Conservation (phyloP, 305 asterid species). For the Fraxinus nigra region DNA sequence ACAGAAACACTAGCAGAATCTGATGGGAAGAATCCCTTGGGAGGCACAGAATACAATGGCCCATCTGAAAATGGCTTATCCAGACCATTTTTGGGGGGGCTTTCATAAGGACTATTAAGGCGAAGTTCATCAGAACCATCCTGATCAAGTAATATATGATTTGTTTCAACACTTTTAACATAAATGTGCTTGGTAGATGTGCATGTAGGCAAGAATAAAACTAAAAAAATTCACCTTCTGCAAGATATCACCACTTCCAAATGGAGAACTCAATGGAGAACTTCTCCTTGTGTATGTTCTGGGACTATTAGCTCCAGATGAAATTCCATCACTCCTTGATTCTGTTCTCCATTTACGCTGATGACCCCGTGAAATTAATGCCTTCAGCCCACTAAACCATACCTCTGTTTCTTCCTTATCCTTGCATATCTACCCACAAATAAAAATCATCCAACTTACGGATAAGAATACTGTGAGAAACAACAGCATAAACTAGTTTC, state of each 20-base stretch:
- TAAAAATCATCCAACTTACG: slow-evolving; percentile 9
- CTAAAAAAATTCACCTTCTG: slow-evolving; percentile 56
- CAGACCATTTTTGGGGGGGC: slow-evolving; percentile 73
- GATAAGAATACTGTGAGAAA: slow-evolving; percentile 21
- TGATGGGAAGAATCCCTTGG: slow-evolving; percentile 67
- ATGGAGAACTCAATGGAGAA: slow-evolving; percentile 84
- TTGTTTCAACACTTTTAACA: slow-evolving; percentile 24
- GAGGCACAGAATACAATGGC: slow-evolving; percentile 55
- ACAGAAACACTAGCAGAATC: slow-evolving; percentile 69
- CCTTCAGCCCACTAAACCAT: slow-evolving; percentile 95
- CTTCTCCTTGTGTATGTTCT: slow-evolving; percentile 77
- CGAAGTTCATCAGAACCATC: slow-evolving; percentile 65
- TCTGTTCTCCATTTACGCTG: slow-evolving; percentile 88
- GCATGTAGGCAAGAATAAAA: slow-evolving; percentile 11
- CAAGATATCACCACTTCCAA: slow-evolving; percentile 62
- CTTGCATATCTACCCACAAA: slow-evolving; percentile 67
- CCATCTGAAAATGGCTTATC: slow-evolving; percentile 70
- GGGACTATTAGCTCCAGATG: slow-evolving; percentile 91
- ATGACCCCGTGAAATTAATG: slow-evolving; percentile 73
- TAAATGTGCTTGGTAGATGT: slow-evolving; percentile 16
- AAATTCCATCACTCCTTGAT: slow-evolving; percentile 81
- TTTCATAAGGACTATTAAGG: slow-evolving; percentile 71
- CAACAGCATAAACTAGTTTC: slow-evolving; percentile 8
- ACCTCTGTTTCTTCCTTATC: slow-evolving; percentile 98
- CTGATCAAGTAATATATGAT: slow-evolving; percentile 44